Base-by-base conservation (phyloP, 1,139 yeast species). In the Chernovozyma sophiae-reginae region DNA sequence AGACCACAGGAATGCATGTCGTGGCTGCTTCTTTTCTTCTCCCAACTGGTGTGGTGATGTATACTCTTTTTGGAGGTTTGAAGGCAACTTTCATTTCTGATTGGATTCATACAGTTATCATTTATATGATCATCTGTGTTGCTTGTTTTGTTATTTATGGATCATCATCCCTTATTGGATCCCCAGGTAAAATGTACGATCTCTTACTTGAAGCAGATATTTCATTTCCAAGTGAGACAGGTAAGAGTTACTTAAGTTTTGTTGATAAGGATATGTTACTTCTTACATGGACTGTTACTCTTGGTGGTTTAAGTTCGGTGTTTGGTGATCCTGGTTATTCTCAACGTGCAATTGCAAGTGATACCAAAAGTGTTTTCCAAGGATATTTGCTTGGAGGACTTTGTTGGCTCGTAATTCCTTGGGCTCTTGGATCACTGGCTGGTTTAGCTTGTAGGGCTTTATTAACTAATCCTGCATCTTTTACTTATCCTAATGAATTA, bases 51-150 rank as follows among this genome's bases (percentile, higher is more conserved):
- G 80, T 76, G 22, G 68, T 66, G 44, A 56, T 66, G 12, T 74
- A 74, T 51, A 74, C 79, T 3, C 61, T 72, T 28, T 63, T 69
- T 22, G 80, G 80, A 39, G 80, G 79, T 28, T 55, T 74, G 38
- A 73, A 71, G 50, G 71, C 78, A 22, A 74, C 79, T 4, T 42
- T 43, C 18, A 32, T 43, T n/a, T 36, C 45, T 4, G 45, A 42
- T 31, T 42, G 45, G 45, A 39, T 35, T 25, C 45, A 42, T 28
- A 39, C 45, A 10, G 44, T 42, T 4, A 39, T 42, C 16, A 41
- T 43, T 13, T 43, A 43, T 24, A 27, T 39, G 40, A 39, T 40
- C 45, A 38, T 34, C 7, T 35, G 39, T 12, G 33, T 34, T 3
- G 33, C 39, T 3, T 27, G 36, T 15, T 45, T 43, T 20, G 34